A percentile compares a stretch with the other conserved stretches of the same genome.
Conservation (phyloP, 2,329 filamentous ascomycete genomes). For the Colletotrichum sp. region DNA sequence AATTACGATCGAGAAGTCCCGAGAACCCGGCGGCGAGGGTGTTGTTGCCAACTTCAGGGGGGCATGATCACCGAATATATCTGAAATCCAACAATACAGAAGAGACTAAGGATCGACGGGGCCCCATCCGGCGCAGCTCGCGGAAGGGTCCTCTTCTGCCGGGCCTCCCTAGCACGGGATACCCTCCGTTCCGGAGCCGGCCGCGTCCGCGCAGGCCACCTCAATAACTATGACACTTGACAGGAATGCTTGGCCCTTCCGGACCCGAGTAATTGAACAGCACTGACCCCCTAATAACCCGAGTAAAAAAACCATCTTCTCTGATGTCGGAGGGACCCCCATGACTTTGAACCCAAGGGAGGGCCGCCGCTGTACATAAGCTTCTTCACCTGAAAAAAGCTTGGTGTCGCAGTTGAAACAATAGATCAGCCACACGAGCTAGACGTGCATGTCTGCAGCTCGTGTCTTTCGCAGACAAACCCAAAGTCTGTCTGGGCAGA, state of each 20-base stretch:
- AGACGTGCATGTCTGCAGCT: background rate
- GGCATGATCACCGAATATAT: background rate
- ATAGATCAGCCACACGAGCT: background rate
- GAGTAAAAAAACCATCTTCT: background rate
- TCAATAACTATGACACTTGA: background rate
- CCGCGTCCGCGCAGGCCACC: background rate
- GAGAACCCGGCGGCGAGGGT: background rate
- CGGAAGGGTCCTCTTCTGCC: background rate
- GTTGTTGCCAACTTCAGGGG: background rate
- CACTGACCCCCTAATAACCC: background rate
- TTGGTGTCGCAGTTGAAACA: constrained; percentile 2
- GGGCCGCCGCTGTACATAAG: background rate
- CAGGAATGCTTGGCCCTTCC: background rate
- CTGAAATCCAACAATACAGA: background rate
- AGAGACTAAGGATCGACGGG: background rate
- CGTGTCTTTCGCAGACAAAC: background rate
- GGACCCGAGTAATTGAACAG: background rate
- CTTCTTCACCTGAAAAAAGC: constrained; percentile 10
- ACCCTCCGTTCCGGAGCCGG: background rate
- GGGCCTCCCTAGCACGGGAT: background rate
- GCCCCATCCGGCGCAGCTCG: background rate
- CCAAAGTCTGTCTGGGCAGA: background rate
- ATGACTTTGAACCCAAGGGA: background rate
- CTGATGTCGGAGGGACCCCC: background rate
- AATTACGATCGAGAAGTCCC: background rate